Evolutionary conservation across 2,329 filamentous ascomycete species (phyloP), one percentile per base, ranked within the genome.

Genomic region (Aspergillus udagawae): DNA sequence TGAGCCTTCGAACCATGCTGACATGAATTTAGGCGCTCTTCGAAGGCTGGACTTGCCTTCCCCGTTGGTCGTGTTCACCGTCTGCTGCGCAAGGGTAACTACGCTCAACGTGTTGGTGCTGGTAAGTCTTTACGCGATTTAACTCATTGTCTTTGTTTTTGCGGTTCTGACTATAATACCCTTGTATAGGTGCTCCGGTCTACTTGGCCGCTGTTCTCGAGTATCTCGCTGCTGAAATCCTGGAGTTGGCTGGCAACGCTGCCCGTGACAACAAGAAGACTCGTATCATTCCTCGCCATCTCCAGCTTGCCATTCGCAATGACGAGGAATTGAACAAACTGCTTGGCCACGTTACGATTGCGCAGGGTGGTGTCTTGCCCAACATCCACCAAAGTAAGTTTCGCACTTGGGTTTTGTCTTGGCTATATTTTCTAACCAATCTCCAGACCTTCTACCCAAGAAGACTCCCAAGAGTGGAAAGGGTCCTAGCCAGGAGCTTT

Each of bases 231-330:
- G 94, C 94, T 67, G 94, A 99, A 84, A 97, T 99, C 70, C 92
- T 99, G 74, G 94, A 99, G 82, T 83, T 99, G 82, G 94, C 94
- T 78, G 94, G 94, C 71, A 99, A 99, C 80, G 94, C 94, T 72
- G 94, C 94, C 64, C 93, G 94, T 71, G 94, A 99, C 83, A 97
- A 97, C 88, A 99, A 99, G 91, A 97, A 97, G 90, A 99, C 93
- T 65, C 92, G 94, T 89, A 99, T 99, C 83, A 99, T 97, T 61
- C 94, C 94, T 66, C 92, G 94, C 80, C 94, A 99, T 81, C 87
- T 99, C 50, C 94, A 99, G 84, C 91, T 99, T 70, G 94, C 94
- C 80, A 99, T 99, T 83, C 89, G 94, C 75, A 97, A 97, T 83
- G 93, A 97, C 79, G 93, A 97, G 86, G 94, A 99, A 82, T 80